Percentiles rank a stretch among this genome's conserved stretches.
Evolutionary conservation across 78 protist genomes (phyloP).

Genomic region (Dictyostelium intermedium): DNA sequence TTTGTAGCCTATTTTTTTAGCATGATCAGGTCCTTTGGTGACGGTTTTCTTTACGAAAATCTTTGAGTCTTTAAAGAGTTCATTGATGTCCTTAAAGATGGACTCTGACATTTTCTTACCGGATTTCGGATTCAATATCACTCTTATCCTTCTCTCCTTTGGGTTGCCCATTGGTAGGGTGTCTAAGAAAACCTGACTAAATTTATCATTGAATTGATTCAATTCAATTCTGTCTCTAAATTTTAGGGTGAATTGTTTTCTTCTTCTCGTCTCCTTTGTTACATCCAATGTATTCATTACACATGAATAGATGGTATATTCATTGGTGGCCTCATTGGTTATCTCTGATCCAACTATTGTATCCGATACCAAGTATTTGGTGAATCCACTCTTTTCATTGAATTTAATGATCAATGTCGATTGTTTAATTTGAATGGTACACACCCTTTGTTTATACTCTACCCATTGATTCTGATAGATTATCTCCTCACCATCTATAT

Average conservation of each 20-base stretch:
- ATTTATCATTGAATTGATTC: neutral
- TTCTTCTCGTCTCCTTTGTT: neutral
- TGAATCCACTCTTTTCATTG: slow-evolving; percentile 5
- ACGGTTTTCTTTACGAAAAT: slow-evolving; percentile 39
- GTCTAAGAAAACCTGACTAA: neutral
- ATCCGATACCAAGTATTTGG: slow-evolving; percentile 16
- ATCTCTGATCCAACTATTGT: slow-evolving; percentile 10
- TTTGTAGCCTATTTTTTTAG: slow-evolving; percentile 54
- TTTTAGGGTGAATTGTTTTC: neutral
- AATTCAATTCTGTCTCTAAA: neutral
- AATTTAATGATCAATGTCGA: slow-evolving; percentile 1
- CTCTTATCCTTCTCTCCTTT: slow-evolving; percentile 26
- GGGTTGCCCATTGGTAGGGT: slow-evolving; percentile 43
- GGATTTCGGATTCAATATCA: slow-evolving; percentile 59
- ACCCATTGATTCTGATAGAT: neutral
- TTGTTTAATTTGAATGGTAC: neutral
- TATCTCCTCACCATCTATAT: neutral
- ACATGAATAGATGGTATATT: neutral
- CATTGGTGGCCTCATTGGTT: neutral
- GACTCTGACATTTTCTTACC: slow-evolving; percentile 49
- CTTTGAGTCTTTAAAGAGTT: slow-evolving; percentile 28
- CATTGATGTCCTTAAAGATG: slow-evolving; percentile 20
- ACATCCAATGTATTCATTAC: neutral
- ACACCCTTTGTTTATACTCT: neutral
- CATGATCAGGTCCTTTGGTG: slow-evolving; percentile 75